A percentile compares a stretch with the other conserved stretches of the same genome.
These are phyloP conservation scores for Hypoxylon lenormandii DNA, from an alignment of 495 filamentous ascomycete species.

Conservation along the genomic window DNA sequence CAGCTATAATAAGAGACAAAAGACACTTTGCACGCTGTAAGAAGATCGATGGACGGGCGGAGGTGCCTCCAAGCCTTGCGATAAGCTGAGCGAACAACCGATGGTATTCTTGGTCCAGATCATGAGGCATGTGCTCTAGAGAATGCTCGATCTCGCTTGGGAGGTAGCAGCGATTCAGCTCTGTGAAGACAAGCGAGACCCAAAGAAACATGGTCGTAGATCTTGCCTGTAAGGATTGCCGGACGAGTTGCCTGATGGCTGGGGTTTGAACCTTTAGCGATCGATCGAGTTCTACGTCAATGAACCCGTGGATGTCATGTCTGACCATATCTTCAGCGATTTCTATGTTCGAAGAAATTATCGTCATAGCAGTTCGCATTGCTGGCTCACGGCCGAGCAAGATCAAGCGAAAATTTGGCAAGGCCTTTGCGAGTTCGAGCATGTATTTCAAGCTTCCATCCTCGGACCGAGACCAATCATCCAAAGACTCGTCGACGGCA, in stretches of 20 bases:
- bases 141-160: slow-evolving; percentile 6
- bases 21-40: slow-evolving; percentile 26
- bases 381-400: slow-evolving; percentile 10
- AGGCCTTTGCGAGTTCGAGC: not conserved
- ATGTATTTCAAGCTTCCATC: slow-evolving; percentile 2
- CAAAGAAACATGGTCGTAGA: slow-evolving; percentile 27
- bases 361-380: not conserved
- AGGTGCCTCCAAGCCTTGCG: slow-evolving; percentile 7
- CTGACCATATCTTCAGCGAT: slow-evolving; percentile 16
- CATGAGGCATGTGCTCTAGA: slow-evolving; percentile 15
- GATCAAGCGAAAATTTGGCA: slow-evolving; percentile 7
- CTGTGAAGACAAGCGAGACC: slow-evolving; percentile 18
- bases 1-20: slow-evolving; percentile 15
- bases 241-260: slow-evolving; percentile 6
- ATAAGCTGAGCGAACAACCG: slow-evolving; percentile 16
- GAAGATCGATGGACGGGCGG: slow-evolving; percentile 3
- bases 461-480: slow-evolving; percentile 9
- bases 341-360: slow-evolving; percentile 6
- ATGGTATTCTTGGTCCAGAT: slow-evolving; percentile 26
- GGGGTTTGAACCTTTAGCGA: slow-evolving; percentile 6
- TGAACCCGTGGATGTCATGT: slow-evolving; percentile 17
- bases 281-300: slow-evolving; percentile 9
- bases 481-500: slow-evolving; percentile 15
- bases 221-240: slow-evolving; percentile 6
- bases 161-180: slow-evolving; percentile 19